Percentiles rank a stretch among this genome's conserved stretches.
phyloP scores from a whole-genome alignment of 257 asterid species.

The Fraxinus pennsylvanica region DNA sequence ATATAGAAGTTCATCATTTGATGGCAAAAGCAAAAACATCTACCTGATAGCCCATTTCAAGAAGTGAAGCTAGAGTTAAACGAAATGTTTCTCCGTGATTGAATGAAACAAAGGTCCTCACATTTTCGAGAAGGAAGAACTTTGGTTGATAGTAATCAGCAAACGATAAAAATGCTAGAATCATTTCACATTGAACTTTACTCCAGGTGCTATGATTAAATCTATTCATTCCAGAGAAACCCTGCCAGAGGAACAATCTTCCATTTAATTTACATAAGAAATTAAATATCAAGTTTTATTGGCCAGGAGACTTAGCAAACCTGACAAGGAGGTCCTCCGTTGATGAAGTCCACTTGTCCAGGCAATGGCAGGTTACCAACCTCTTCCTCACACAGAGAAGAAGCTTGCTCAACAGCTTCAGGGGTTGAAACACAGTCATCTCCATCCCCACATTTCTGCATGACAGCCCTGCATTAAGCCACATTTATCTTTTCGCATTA shows the following conservation, averaged over 20 bases:
- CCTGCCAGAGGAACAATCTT: constrained; percentile 48
- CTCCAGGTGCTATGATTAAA: constrained; percentile 93
- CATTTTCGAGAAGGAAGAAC: constrained; percentile 90
- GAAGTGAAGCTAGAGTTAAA: constrained; percentile 83
- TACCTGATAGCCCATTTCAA: constrained; percentile 98
- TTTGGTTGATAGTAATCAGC: constrained; percentile 81
- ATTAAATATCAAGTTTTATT: too few species aligned
- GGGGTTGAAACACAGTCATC: constrained; percentile 87
- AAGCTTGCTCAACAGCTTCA: constrained; percentile 86
- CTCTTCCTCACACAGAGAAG: constrained; percentile 39
- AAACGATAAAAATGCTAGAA: constrained; percentile 84
- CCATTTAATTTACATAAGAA: too few species aligned
- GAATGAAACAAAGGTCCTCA: constrained; percentile 86
- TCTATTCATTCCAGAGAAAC: constrained; percentile 95
- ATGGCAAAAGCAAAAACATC: constrained; percentile 6
- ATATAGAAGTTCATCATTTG: too few species aligned
- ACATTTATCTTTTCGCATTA: too few species aligned
- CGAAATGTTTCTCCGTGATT: constrained; percentile 91
- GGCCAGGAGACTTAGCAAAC: too few species aligned
- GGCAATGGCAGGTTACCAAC: too few species aligned
- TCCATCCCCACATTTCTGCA: constrained; percentile 84
- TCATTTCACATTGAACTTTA: constrained; percentile 97
- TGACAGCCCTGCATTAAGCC: constrained; percentile 67
- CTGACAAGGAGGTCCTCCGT: too few species aligned
- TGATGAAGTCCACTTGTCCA: too few species aligned